Evolutionary conservation across 495 filamentous ascomycete genomes (phyloP).

Genomic region (Hypoxylon cercidicola): DNA sequence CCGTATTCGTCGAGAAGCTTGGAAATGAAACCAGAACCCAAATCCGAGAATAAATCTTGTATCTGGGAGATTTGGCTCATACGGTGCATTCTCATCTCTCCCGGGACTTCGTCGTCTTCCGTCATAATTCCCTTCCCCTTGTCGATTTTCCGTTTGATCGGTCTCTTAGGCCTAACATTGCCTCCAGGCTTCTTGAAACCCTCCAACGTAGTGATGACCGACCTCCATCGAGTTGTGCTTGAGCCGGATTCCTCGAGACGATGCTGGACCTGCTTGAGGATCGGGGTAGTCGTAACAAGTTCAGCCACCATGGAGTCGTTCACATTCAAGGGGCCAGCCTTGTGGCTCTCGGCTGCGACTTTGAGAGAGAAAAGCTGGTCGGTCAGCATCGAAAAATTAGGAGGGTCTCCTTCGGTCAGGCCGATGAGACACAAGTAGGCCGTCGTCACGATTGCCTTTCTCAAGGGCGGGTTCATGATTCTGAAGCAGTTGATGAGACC

Average conservation of each 20-base stretch:
- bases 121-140: constrained; percentile 76
- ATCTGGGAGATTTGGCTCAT: constrained; percentile 87
- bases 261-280: constrained; percentile 60
- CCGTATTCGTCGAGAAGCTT: constrained; percentile 81
- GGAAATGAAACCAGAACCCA: constrained; percentile 84
- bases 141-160: constrained; percentile 55
- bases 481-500: constrained; percentile 73
- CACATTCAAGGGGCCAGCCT: constrained; percentile 58
- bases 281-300: constrained; percentile 70
- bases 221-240: constrained; percentile 62
- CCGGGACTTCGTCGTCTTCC: constrained; percentile 54
- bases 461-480: constrained; percentile 65
- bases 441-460: constrained; percentile 71
- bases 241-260: constrained; percentile 54
- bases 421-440: constrained; percentile 77
- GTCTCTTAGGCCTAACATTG: constrained; percentile 63
- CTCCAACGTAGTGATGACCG: constrained; percentile 65
- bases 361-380: constrained; percentile 88
- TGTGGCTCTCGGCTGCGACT: constrained; percentile 67
- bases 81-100: constrained; percentile 77
- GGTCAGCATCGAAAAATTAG: constrained; percentile 75
- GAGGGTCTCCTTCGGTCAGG: constrained; percentile 69
- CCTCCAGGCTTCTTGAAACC: constrained; percentile 63
- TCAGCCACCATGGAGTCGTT: constrained; percentile 68
- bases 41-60: constrained; percentile 91